Percentiles rank a stretch among this genome's conserved stretches.
phyloP scores from a whole-genome alignment of 352 stramenopile species.

The Phytophthora pini region DNA sequence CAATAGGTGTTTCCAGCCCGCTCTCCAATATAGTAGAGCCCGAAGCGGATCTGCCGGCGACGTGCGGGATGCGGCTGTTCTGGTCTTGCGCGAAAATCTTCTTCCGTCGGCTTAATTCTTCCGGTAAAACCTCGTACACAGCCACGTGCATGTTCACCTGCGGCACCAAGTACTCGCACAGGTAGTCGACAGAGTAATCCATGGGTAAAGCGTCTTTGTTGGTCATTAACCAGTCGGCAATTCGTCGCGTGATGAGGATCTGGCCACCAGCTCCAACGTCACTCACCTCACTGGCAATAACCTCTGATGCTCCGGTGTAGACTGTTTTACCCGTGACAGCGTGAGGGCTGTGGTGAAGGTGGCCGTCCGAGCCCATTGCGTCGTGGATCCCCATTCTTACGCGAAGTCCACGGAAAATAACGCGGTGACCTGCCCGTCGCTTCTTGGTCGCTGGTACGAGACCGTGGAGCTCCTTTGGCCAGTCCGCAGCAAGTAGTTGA shows the following conservation, averaged over 20 bases:
- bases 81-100: conserved; percentile 44
- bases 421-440: conserved; percentile 34
- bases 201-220: conserved; percentile 46
- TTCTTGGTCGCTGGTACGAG: conserved; percentile 55
- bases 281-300: conserved; percentile 58
- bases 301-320: conserved; percentile 54
- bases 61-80: conserved; percentile 35
- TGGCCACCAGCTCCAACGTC: conserved; percentile 58
- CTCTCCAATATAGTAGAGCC: conserved; percentile 35
- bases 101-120: conserved; percentile 33
- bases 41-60: conserved; percentile 25
- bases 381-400: conserved; percentile 67
- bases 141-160: conserved; percentile 44
- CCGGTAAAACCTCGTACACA: conserved; percentile 43
- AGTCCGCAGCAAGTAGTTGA: conserved; percentile 56
- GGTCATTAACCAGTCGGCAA: conserved; percentile 54
- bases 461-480: conserved; percentile 66
- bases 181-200: conserved; percentile 38
- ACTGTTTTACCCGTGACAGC: conserved; percentile 58
- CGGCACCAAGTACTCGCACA: conserved; percentile 47
- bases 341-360: conserved; percentile 45
- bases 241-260: conserved; percentile 55
- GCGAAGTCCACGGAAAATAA: conserved; percentile 56
- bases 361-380: conserved; percentile 41
- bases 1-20: conserved; percentile 24